Conservation (phyloP, 202 grass and related monocot genomes). For the Cymbopogon flexuosus region DNA sequence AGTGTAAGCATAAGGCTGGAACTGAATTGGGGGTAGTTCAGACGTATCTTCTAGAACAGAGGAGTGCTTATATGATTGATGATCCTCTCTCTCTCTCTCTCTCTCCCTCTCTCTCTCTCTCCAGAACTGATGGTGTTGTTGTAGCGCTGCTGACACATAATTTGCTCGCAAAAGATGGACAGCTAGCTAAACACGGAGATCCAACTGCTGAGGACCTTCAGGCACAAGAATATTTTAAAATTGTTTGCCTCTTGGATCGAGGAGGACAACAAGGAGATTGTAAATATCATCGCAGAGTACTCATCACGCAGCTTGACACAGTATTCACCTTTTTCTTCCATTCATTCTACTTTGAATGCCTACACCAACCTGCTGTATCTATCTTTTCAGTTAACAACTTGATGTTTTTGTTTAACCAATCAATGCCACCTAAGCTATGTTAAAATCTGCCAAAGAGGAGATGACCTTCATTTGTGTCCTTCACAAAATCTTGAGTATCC, state of each 20-base stretch:
- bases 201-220: conserved; percentile 35
- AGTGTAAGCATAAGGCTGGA: neutral
- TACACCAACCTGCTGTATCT: too few relatives aligned
- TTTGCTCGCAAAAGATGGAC: conserved; percentile 37
- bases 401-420: neutral
- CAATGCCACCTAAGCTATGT: too few relatives aligned
- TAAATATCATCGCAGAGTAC: conserved; percentile 59
- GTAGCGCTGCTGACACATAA: too few relatives aligned
- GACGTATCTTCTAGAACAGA: too few relatives aligned
- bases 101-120: too few relatives aligned
- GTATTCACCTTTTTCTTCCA: conserved; percentile 29
- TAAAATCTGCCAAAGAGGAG: neutral
- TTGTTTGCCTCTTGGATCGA: conserved; percentile 61
- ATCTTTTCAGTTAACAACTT: neutral
- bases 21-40: too few relatives aligned
- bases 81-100: too few relatives aligned
- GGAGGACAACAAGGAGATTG: conserved; percentile 37
- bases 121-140: too few relatives aligned
- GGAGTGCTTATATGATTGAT: too few relatives aligned
- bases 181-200: conserved; percentile 43
- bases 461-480: neutral
- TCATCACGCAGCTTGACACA: conserved; percentile 60
- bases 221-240: conserved; percentile 54
- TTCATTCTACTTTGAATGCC: neutral
- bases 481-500: neutral